Evolutionary conservation across 257 asterid genomes (phyloP).

Genomic region (Solanum microdontum): DNA sequence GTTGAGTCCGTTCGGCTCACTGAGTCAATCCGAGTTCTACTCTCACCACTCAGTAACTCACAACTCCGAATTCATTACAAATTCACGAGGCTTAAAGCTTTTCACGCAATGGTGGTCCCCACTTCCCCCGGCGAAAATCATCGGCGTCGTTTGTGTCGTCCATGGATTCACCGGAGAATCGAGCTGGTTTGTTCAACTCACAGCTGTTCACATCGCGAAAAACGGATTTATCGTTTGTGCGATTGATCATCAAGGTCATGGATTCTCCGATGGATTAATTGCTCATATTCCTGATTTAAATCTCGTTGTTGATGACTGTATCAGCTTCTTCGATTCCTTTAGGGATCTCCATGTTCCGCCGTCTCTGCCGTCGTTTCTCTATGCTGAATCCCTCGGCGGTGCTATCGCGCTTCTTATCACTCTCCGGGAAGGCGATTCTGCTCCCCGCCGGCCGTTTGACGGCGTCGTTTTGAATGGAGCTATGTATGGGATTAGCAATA

Average conservation of each 20-base stretch:
- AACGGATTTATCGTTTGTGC: conserved; percentile 96
- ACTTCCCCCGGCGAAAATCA: conserved; percentile 20
- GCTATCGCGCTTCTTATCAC: conserved; percentile 75
- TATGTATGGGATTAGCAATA: conserved; percentile 88
- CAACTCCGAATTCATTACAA: conserved; percentile 62
- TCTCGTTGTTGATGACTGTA: conserved; percentile 70
- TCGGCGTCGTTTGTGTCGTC: conserved; percentile 65
- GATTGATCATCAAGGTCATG: conserved; percentile 94
- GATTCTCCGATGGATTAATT: conserved; percentile 69
- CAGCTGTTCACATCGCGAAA: conserved; percentile 55
- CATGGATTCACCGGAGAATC: conserved; percentile 99
- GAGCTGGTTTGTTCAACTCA: conserved; percentile 90
- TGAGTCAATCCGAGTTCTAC: conserved; percentile 63
- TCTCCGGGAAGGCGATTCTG: conserved; percentile 47
- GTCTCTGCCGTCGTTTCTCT: conserved; percentile 53
- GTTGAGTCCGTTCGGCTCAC: conserved; percentile 61
- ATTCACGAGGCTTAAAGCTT: conserved; percentile 59
- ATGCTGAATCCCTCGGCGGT: conserved; percentile 87
- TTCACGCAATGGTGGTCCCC: conserved; percentile 98
- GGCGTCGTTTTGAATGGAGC: conserved; percentile 90
- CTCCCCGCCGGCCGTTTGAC: conserved; percentile 43
- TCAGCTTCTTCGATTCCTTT: conserved; percentile 44
- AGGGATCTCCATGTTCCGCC: conserved; percentile 31
- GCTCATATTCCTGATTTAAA: conserved; percentile 74
- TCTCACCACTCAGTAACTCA: conserved; percentile 60